Evolutionary conservation across 2,329 filamentous ascomycete species (phyloP).

Genomic region (Neoscytalidium dimidiatum): DNA sequence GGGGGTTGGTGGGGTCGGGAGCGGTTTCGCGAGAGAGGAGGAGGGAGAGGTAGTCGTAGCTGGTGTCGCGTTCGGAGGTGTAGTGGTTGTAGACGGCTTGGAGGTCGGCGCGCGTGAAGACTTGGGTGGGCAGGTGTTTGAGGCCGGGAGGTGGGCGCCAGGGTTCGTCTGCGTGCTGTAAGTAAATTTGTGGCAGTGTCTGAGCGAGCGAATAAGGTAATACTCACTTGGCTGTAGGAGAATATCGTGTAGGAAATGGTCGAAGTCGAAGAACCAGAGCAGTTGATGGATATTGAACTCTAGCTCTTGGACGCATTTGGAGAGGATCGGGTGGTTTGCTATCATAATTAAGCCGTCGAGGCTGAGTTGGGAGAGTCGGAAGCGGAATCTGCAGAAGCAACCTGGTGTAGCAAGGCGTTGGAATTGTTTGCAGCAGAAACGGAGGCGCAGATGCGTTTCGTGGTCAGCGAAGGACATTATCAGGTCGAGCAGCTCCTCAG

Average conservation of each 20-base stretch:
- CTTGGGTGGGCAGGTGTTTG: background rate
- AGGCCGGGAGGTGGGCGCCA: background rate
- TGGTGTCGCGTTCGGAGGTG: background rate
- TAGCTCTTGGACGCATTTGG: conserved; percentile 1
- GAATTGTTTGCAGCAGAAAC: background rate
- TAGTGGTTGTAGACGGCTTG: background rate
- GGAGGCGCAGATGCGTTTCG: background rate
- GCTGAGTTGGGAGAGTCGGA: background rate
- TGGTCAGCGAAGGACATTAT: conserved; percentile 5
- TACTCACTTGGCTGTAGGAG: background rate
- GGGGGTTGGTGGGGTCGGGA: background rate
- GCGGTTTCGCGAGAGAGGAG: background rate
- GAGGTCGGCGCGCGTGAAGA: background rate
- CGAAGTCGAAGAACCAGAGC: conserved; percentile 4
- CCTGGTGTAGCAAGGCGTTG: background rate
- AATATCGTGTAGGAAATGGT: background rate
- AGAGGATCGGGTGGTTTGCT: background rate
- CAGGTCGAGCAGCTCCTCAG: conserved; percentile 2
- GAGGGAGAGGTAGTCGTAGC: background rate
- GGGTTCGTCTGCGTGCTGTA: background rate
- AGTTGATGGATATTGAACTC: conserved; percentile 4
- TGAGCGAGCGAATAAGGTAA: background rate
- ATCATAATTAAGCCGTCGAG: background rate
- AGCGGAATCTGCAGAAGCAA: background rate
- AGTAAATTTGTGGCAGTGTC: background rate